Conservation (phyloP, 495 filamentous ascomycete species). For the Evernia prunastri region DNA sequence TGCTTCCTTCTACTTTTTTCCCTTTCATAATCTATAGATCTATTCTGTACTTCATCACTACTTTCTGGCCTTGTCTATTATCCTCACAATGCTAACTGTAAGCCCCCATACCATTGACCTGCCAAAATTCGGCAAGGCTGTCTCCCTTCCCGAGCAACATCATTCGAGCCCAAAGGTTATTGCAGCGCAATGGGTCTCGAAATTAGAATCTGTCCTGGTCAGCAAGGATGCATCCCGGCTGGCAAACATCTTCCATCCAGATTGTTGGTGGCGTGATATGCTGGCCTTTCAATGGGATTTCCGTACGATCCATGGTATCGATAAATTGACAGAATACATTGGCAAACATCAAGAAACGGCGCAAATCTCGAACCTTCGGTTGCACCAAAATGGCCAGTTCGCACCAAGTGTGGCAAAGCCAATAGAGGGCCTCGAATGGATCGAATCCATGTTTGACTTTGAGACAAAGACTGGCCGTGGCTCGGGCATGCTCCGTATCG, state of each 20-base stretch:
- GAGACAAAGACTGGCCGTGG: background rate
- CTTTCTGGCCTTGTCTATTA: too few relatives aligned
- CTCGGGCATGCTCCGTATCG: background rate
- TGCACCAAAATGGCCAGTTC: background rate
- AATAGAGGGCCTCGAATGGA: background rate
- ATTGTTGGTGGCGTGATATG: background rate
- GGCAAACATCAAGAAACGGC: background rate
- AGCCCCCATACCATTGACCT: background rate
- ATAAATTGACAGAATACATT: too few relatives aligned
- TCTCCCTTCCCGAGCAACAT: background rate
- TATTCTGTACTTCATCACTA: too few relatives aligned
- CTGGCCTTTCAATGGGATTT: background rate
- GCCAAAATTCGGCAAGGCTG: background rate
- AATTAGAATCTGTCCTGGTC: background rate
- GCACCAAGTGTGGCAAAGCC: background rate
- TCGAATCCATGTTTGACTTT: background rate
- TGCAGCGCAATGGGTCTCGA: background rate
- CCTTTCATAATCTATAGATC: too few relatives aligned
- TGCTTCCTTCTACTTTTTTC: too few relatives aligned
- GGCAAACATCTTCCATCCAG: background rate
- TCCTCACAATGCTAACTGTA: background rate
- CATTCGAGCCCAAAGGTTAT: background rate
- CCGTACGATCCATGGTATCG: background rate
- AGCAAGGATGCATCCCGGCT: background rate
- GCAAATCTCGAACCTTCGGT: background rate